Evolutionary conservation across 345 rosid genomes (phyloP).

Genomic region (Geranium brycei): DNA sequence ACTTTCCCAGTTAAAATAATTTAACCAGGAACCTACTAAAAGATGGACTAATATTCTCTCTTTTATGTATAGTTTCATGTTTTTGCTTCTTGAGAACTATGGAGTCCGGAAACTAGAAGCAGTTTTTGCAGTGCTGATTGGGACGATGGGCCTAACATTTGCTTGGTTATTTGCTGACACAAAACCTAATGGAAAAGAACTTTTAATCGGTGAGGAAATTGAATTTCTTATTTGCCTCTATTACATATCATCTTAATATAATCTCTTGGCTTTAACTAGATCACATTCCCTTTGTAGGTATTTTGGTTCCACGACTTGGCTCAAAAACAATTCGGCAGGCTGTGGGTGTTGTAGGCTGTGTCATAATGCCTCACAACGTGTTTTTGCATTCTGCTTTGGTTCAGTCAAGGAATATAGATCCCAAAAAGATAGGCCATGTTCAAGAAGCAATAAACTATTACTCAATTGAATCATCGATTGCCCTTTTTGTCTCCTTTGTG

Average conservation of each 20-base stretch:
- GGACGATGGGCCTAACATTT: constrained; percentile 25
- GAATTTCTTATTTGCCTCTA: no score
- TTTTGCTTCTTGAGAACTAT: constrained; percentile 34
- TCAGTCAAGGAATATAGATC: constrained; percentile 14
- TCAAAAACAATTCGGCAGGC: constrained; percentile 16
- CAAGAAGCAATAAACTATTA: constrained; percentile 15
- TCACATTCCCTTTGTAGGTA: constrained; percentile 3
- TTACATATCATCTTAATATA: no score
- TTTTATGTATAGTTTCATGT: constrained; percentile 18
- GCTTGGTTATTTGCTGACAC: constrained; percentile 37
- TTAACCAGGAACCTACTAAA: no score
- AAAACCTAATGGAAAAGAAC: constrained; percentile 24
- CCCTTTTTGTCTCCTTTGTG: constrained; percentile 10
- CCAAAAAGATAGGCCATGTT: constrained; percentile 9
- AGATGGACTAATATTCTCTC: no score
- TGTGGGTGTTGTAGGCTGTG: constrained; percentile 14
- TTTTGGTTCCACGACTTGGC: constrained; percentile 15
- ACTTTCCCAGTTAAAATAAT: no score
- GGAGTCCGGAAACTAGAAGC: constrained; percentile 39
- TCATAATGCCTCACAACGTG: not conserved
- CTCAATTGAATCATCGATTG: constrained; percentile 10
- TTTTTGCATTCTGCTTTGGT: constrained; percentile 19
- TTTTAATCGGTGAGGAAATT: constrained; percentile 19
- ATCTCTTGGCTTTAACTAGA: no score
- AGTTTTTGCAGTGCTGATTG: constrained; percentile 28